Evolutionary conservation across 2,329 filamentous ascomycete species (phyloP), one percentile per base, ranked within the genome.

Genomic region (Ascochyta koolunga): DNA sequence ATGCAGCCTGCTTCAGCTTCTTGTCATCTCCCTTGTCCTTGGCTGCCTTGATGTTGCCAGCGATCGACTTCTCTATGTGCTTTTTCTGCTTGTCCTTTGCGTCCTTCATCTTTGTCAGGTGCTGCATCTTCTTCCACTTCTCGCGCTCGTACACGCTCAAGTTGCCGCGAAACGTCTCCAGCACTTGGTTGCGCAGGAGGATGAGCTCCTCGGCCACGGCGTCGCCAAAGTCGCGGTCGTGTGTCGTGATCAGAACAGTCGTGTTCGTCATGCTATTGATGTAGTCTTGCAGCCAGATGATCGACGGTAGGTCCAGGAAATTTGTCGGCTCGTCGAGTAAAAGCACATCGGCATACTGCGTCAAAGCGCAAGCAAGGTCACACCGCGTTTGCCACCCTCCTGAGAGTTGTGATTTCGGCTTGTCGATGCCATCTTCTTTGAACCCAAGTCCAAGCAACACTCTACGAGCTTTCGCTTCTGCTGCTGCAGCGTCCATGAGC

Each of bases 311-410:
- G 66, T 96, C 91, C 1, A 96, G 82, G 68, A 91, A 96, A 68
- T 96, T 96, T 29, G 91, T 96, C 0, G 91, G 91, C 69, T 96
- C 91, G 70, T 96, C 91, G 2, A 96, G 83, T 44, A 96, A 87
- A 53, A 96, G 79, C 2, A 96, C 85, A 61, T 96, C 90, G 0
- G 87, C 84, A 7, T 88, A 84, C 58, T 92, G 88, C 1, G 91
- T 83, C 4, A 96, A 79, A 0, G 86, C 84, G 3, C 74, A 75
- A 2, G 78, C 78, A 10, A 80, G 70, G 37, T 72, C 71, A 41
- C 76, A 78, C 11, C 78, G 67, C 21, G 77, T 79, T 42, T 65
- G 67, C 78, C 78, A 80, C 0, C 78, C 91, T 6, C 91, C 91
- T 0, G 90, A 95, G 2, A 96, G 78, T 31, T 84, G 85, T 1